Conservation (phyloP, 2,329 filamentous ascomycete genomes). For the Lachnellula hyalina region DNA sequence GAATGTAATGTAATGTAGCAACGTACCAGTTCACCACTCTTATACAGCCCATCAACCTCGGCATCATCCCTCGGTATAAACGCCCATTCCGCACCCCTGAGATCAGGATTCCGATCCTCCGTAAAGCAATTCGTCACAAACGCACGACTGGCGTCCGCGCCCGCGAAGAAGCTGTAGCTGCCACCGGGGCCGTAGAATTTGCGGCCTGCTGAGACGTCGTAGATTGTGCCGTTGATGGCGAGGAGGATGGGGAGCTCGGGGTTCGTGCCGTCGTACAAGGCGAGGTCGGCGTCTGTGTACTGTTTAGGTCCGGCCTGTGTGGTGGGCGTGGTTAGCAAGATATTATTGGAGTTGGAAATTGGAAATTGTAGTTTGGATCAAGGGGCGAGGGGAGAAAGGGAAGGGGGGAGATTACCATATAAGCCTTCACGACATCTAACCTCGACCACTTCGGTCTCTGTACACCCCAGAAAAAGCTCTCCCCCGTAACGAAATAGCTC, state of each 20-base stretch:
- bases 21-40: constrained; percentile 40
- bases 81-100: constrained; percentile 83
- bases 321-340: no score
- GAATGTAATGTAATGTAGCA: no score
- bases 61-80: constrained; percentile 63
- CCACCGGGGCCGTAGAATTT: constrained; percentile 78
- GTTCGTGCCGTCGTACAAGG: constrained; percentile 72
- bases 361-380: neutral
- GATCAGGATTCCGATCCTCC: constrained; percentile 70
- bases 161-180: constrained; percentile 81
- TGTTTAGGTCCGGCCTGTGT: constrained; percentile 53
- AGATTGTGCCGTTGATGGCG: constrained; percentile 82
- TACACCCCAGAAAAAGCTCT: constrained; percentile 27
- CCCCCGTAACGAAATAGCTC: constrained; percentile 29
- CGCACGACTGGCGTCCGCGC: constrained; percentile 77
- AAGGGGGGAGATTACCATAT: constrained; percentile 19
- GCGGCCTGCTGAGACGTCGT: constrained; percentile 68
- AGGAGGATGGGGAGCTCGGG: constrained; percentile 76
- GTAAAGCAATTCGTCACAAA: constrained; percentile 93
- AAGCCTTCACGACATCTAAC: constrained; percentile 18
- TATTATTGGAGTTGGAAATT: no score
- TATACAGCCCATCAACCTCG: constrained; percentile 54
- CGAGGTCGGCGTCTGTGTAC: constrained; percentile 71
- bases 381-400: neutral
- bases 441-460: constrained; percentile 24